Evolutionary conservation across 805 yeast species (phyloP).

Genomic region (Wickerhamomyces kurtzmanii): DNA sequence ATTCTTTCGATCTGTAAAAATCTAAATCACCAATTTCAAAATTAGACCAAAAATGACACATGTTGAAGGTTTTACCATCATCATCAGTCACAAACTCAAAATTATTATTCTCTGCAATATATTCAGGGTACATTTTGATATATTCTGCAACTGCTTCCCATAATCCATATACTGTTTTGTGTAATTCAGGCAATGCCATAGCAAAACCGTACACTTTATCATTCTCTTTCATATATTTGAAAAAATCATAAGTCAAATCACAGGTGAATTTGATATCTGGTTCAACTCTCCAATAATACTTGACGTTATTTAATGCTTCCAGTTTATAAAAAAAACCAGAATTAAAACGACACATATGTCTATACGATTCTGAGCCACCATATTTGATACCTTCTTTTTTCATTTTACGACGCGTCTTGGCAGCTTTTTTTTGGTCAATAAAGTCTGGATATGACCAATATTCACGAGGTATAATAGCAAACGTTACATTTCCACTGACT

Average conservation of each 20-base stretch:
- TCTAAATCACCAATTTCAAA: constrained; percentile 69
- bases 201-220: constrained; percentile 60
- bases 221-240: constrained; percentile 43
- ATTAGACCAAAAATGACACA: constrained; percentile 80
- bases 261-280: constrained; percentile 56
- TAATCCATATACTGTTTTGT: constrained; percentile 48
- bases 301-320: constrained; percentile 45
- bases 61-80: constrained; percentile 52
- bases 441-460: constrained; percentile 63
- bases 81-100: constrained; percentile 57
- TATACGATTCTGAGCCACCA: constrained; percentile 50
- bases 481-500: constrained; percentile 48
- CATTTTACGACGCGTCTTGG: constrained; percentile 32
- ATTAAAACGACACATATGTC: constrained; percentile 53
- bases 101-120: constrained; percentile 34
- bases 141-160: constrained; percentile 49
- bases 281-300: constrained; percentile 72
- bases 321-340: constrained; percentile 53
- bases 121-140: constrained; percentile 29
- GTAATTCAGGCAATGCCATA: constrained; percentile 53
- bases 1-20: constrained; percentile 50
- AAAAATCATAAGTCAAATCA: constrained; percentile 55
- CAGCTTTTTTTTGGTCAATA: constrained; percentile 43
- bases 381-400: constrained; percentile 35
- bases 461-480: constrained; percentile 46